Evolutionary conservation across 495 filamentous ascomycete species (phyloP), one percentile per base, ranked within the genome.

Genomic region (Collariella sp.): DNA sequence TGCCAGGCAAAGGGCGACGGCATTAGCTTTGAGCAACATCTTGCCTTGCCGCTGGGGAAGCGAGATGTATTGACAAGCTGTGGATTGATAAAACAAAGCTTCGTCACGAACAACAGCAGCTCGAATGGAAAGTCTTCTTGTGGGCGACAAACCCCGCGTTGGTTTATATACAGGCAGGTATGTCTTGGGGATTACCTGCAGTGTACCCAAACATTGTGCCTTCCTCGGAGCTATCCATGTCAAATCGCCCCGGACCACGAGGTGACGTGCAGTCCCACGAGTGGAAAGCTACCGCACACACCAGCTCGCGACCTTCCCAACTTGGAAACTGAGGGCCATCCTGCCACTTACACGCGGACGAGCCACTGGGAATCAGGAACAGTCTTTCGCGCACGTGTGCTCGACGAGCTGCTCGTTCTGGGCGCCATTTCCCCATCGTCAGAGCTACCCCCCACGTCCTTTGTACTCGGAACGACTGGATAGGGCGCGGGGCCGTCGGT

Each of bases 21-120:
- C 52, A 50, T 58, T 62, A 15, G 66, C 16, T 50, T 49, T 68
- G 56, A 60, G 56, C 58, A 70, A 18, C 66, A 70, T 70, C 38
- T 40, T 65, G 42, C 5, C 11, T 18, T 9, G 12, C n/a, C n/a
- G n/a, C n/a, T n/a, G n/a, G 26, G n/a, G 10, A 23, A 5, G 9
- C 2, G 18, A 50, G 35, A 3, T 15, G 20, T 16, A 26, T 15
- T 7, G 33, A 16, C 35, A 5, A 13, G 35, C 5, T 3, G 35
- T n/a, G 5, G 15, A 13, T 38, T 12, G 19, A 48, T 15, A 26
- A 48, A 40, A 12, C 35, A 20, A 33, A 26, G 22, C 13, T 33
- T 3, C 31, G 19, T 39, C 46, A 40, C 34, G 35, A 39, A 22
- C n/a, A n/a, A n/a, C n/a, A n/a, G n/a, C n/a, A 16, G 47, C 34